Base-by-base conservation (phyloP, 176 grass and related monocot species). In the Coix lacrymajobi region DNA sequence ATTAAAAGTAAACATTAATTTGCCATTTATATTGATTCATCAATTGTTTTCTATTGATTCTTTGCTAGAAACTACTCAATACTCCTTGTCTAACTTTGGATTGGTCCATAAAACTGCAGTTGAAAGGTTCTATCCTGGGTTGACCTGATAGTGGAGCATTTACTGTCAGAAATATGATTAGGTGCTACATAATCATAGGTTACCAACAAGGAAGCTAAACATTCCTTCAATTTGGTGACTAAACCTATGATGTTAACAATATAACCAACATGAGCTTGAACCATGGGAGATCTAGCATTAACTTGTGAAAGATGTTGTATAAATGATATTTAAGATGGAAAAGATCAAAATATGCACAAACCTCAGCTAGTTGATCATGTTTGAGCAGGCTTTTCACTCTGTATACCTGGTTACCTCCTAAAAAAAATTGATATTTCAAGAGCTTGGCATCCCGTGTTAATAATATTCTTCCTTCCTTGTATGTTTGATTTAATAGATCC, bases 341-440 rank as follows among this genome's bases (percentile, higher is more conserved):
- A 20, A 24, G 65, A 74, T 79, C 41, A 79, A 78, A 74, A 66
- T 64, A 90, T 49, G 7, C 11, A 69, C 33, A 60, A 93, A 99
- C 96, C 96, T 99, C 91, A 41, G 92, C 79, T 63, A 99, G 84
- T 74, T 99, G 96, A 85, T 96, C 96, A 81, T 87, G 92, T 85
- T 99, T 99, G 57, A 99, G 88, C 30, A 96, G 78, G 71, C 80
- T 95, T 82, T 96, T 99, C 76, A 99, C 83, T 90, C 82, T 96
- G 75, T 96, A 99, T 68, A 99, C 93, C 85, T 99, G 93, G 87
- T 96, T 90, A 84, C 58, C 69, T 3, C 69, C 81, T 81, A 99
- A 90, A n/a, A n/a, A n/a, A 87, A 96, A 96, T 70, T 99, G 87
- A 93, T 94, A 93, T 87, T 84, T 96, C 65, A 96, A 89, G 62